Evolutionary conservation across 2,329 filamentous ascomycete genomes (phyloP).

Genomic region (Colletotrichum orbiculare): DNA sequence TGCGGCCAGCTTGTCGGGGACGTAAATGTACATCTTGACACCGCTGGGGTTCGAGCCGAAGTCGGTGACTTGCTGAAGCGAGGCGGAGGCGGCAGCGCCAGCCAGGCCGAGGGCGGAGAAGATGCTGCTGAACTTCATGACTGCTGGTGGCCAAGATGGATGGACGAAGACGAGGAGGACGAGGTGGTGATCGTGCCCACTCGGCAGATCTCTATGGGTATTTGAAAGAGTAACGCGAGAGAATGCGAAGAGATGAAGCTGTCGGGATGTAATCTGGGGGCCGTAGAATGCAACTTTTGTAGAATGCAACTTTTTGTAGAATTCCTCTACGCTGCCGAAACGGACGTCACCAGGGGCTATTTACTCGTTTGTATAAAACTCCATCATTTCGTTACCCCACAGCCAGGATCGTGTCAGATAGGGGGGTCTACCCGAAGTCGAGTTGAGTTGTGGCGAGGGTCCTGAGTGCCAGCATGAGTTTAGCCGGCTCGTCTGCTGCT

Average conservation of each 20-base stretch:
- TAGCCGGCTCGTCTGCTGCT: constrained; percentile 20
- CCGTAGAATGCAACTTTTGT: constrained; percentile 12
- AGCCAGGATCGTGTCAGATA: constrained; percentile 16
- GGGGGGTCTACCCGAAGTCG: constrained; percentile 1
- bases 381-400: constrained; percentile 29
- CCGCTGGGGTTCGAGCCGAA: constrained; percentile 44
- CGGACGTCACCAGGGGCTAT: background rate
- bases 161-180: background rate
- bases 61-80: constrained; percentile 43
- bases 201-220: background rate
- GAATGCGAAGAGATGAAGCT: background rate
- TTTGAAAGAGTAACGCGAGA: background rate
- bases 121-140: constrained; percentile 34
- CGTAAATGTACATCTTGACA: constrained; percentile 46
- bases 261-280: background rate
- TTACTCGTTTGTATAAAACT: constrained; percentile 12
- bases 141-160: background rate
- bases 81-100: constrained; percentile 37
- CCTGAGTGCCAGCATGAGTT: background rate
- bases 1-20: constrained; percentile 44
- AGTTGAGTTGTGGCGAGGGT: background rate
- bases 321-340: background rate
- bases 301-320: constrained; percentile 29
- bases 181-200: background rate
- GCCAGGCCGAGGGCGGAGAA: constrained; percentile 37